These are phyloP conservation scores for Stachybotrys elegans DNA, from an alignment of 2,329 filamentous ascomycete genomes.

Conservation along the genomic window DNA sequence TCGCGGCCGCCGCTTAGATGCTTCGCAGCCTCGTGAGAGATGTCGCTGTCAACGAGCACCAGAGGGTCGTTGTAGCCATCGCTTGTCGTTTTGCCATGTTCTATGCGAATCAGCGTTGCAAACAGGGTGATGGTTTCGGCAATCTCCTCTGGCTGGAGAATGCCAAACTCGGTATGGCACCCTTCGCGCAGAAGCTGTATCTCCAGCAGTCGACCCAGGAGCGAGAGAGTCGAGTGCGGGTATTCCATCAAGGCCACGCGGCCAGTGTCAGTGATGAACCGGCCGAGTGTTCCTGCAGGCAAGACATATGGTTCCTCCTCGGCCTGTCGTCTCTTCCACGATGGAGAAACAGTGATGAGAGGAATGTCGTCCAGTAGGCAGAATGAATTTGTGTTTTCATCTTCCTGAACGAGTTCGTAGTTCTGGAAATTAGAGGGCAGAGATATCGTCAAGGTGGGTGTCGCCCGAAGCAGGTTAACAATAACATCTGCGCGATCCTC, in stretches of 20 bases:
- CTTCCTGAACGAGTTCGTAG: slow-evolving; percentile 76
- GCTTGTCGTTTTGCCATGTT: slow-evolving; percentile 31
- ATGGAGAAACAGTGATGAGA: slow-evolving; percentile 50
- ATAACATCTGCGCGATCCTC: slow-evolving; percentile 45
- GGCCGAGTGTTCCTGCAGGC: slow-evolving; percentile 60
- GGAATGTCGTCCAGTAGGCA: slow-evolving; percentile 59
- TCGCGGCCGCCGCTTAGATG: slow-evolving; percentile 59
- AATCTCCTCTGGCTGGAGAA: slow-evolving; percentile 55
- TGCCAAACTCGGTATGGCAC: slow-evolving; percentile 46
- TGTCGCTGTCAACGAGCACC: slow-evolving; percentile 27
- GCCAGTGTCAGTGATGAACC: slow-evolving; percentile 72
- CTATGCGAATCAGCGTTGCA: slow-evolving; percentile 60
- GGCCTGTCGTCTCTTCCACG: slow-evolving; percentile 36
- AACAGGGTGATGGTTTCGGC: slow-evolving; percentile 72
- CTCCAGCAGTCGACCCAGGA: slow-evolving; percentile 72
- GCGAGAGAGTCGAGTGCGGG: slow-evolving; percentile 71
- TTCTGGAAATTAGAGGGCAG: slow-evolving; percentile 67
- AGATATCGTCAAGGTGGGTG: slow-evolving; percentile 70
- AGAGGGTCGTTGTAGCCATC: slow-evolving; percentile 24
- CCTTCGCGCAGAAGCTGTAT: slow-evolving; percentile 56
- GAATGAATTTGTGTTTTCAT: slow-evolving; percentile 79
- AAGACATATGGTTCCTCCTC: slow-evolving; percentile 55
- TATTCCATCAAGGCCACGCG: slow-evolving; percentile 74
- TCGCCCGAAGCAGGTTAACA: slow-evolving; percentile 59
- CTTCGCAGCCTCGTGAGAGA: slow-evolving; percentile 52